Conservation (phyloP, 495 filamentous ascomycete genomes). For the Entonaema liquescens region DNA sequence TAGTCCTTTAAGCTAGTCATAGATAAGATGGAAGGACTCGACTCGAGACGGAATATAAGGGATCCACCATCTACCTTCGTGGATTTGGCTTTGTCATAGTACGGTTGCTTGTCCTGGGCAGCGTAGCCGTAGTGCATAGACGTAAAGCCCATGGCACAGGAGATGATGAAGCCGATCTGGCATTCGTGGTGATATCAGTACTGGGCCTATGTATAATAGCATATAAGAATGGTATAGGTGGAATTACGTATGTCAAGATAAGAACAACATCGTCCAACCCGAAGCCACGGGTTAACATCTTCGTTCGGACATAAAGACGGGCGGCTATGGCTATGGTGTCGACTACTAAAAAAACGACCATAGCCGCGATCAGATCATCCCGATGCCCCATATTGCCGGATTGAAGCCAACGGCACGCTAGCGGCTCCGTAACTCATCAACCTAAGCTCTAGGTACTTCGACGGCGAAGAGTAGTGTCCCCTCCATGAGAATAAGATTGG, state of each 20-base stretch:
- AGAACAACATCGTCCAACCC: slow-evolving; percentile 45
- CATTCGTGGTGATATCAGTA: slow-evolving; percentile 9
- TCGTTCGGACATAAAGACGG: slow-evolving; percentile 42
- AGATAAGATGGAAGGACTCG: too few relatives aligned
- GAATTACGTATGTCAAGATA: slow-evolving; percentile 38
- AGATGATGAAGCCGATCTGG: slow-evolving; percentile 42
- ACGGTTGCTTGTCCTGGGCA: slow-evolving; percentile 37
- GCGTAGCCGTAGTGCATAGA: slow-evolving; percentile 44
- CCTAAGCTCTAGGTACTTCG: slow-evolving; percentile 14
- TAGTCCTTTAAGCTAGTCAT: slow-evolving; percentile 4
- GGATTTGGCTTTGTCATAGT: slow-evolving; percentile 30
- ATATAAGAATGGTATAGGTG: background rate
- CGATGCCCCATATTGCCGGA: slow-evolving; percentile 34
- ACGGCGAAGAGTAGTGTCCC: background rate
- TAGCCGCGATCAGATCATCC: slow-evolving; percentile 36
- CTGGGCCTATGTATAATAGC: background rate
- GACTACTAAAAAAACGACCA: slow-evolving; percentile 38
- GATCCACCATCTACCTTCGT: slow-evolving; percentile 25
- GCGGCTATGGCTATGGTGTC: slow-evolving; percentile 32
- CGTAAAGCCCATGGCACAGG: slow-evolving; percentile 40
- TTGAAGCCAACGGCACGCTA: background rate
- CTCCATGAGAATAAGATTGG: slow-evolving; percentile 8
- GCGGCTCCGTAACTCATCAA: slow-evolving; percentile 11
- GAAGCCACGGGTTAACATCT: slow-evolving; percentile 35
- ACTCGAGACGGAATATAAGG: background rate